Conservation (phyloP, 495 filamentous ascomycete genomes). For the Hyphodiscus hymeniophilus region DNA sequence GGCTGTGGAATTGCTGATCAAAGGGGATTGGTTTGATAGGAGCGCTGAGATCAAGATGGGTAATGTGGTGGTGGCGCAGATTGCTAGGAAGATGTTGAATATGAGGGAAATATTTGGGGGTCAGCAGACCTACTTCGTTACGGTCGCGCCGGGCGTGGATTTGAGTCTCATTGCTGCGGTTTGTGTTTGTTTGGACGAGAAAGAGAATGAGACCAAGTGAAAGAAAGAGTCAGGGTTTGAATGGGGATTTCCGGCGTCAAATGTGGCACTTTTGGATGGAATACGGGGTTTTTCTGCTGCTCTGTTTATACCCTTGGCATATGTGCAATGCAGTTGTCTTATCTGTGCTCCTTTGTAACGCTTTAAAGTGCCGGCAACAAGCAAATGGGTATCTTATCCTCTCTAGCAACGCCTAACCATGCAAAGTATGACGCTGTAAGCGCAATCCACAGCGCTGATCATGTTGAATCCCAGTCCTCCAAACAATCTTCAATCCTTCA, state of each 20-base stretch:
- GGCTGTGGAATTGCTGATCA: slow-evolving; percentile 31
- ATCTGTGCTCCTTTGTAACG: neutral
- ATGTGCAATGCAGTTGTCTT: neutral
- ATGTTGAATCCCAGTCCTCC: too few species aligned
- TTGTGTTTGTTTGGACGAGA: slow-evolving; percentile 55
- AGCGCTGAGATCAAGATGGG: slow-evolving; percentile 40
- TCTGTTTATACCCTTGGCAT: neutral
- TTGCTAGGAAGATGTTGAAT: slow-evolving; percentile 47
- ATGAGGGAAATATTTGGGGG: slow-evolving; percentile 43
- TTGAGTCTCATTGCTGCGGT: slow-evolving; percentile 50
- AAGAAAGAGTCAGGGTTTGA: too few species aligned
- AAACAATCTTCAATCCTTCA: slow-evolving; percentile 22
- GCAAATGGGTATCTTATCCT: neutral
- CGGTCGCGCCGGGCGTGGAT: slow-evolving; percentile 52
- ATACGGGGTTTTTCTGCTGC: too few species aligned
- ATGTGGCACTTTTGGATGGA: too few species aligned
- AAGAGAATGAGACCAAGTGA: slow-evolving; percentile 40
- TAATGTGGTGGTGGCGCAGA: slow-evolving; percentile 39
- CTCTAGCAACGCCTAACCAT: neutral
- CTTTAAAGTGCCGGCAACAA: neutral
- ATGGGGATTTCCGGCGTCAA: neutral
- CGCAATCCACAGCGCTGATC: too few species aligned
- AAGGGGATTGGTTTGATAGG: slow-evolving; percentile 43
- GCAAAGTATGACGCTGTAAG: too few species aligned
- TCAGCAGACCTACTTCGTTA: slow-evolving; percentile 52